Percentiles rank a stretch among this genome's conserved stretches.
These are phyloP conservation scores for Lepidium aucheri DNA, from an alignment of 345 rosid species.

Conservation along the genomic window DNA sequence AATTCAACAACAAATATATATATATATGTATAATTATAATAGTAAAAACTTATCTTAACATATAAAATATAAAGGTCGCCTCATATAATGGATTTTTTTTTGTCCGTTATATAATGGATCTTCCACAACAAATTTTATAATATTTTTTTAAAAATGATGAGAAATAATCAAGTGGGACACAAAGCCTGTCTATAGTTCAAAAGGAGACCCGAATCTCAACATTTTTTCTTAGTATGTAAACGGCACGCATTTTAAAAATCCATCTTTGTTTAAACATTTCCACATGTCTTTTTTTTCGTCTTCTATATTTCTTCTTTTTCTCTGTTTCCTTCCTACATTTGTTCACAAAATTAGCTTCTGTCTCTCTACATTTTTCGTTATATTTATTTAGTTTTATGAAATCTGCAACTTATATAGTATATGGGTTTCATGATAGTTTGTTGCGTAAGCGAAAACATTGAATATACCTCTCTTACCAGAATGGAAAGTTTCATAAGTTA, in stretches of 20 bases:
- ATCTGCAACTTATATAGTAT: too few species aligned
- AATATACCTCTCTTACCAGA: conserved; percentile 1
- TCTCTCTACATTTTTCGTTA: too few species aligned
- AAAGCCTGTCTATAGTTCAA: neutral
- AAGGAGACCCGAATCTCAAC: conserved; percentile 1
- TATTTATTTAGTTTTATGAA: neutral
- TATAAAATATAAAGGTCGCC: neutral
- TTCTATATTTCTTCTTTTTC: neutral
- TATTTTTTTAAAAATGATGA: neutral
- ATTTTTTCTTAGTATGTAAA: conserved; percentile 10
- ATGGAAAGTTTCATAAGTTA: conserved; percentile 8
- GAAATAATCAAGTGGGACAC: conserved; percentile 10
- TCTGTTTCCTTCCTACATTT: neutral
- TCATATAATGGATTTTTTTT: neutral
- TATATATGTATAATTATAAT: neutral
- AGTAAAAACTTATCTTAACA: neutral
- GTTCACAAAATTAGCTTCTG: too few species aligned
- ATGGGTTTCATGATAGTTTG: too few species aligned
- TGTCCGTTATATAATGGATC: conserved; percentile 6
- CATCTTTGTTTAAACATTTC: neutral
- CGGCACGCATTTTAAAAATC: conserved; percentile 17
- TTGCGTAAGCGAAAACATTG: neutral
- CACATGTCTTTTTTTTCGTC: neutral
- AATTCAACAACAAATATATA: neutral
- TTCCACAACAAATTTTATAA: neutral